Evolutionary conservation across 148 eudicot genomes (phyloP).

Genomic region (Rhododendron ovatum): DNA sequence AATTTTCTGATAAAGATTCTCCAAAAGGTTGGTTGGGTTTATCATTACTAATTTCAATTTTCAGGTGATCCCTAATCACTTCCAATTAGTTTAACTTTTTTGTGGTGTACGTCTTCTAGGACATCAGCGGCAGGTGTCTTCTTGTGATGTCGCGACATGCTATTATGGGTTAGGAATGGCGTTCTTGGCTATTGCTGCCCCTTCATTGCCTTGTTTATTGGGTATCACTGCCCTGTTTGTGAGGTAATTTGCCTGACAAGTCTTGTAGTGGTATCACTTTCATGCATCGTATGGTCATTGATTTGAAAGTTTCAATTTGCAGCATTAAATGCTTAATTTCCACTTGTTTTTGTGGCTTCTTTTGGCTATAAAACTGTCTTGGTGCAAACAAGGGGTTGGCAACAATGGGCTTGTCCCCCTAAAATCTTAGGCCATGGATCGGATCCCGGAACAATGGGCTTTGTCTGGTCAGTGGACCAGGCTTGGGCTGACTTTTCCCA

Average conservation of each 20-base stretch:
- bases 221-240: slow-evolving; percentile 82
- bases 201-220: slow-evolving; percentile 67
- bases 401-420: neutral
- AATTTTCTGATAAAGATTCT: slow-evolving; percentile 51
- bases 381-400: neutral
- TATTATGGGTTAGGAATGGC: slow-evolving; percentile 77
- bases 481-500: neutral
- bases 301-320: neutral
- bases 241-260: slow-evolving; percentile 45
- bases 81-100: slow-evolving; percentile 9
- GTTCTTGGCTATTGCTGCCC: slow-evolving; percentile 63
- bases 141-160: slow-evolving; percentile 52
- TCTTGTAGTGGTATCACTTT: neutral
- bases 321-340: neutral
- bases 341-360: neutral
- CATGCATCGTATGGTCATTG: neutral
- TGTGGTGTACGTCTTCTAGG: slow-evolving; percentile 36
- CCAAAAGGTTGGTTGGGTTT: slow-evolving; percentile 64
- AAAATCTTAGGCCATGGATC: neutral
- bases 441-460: neutral
- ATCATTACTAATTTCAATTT: neutral
- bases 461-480: neutral
- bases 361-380: neutral
- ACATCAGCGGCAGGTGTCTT: slow-evolving; percentile 59
- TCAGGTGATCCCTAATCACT: neutral